phyloP scores from a whole-genome alignment of 108 stramenopile genomes.

The Pseudonitzschia delicatissima region DNA sequence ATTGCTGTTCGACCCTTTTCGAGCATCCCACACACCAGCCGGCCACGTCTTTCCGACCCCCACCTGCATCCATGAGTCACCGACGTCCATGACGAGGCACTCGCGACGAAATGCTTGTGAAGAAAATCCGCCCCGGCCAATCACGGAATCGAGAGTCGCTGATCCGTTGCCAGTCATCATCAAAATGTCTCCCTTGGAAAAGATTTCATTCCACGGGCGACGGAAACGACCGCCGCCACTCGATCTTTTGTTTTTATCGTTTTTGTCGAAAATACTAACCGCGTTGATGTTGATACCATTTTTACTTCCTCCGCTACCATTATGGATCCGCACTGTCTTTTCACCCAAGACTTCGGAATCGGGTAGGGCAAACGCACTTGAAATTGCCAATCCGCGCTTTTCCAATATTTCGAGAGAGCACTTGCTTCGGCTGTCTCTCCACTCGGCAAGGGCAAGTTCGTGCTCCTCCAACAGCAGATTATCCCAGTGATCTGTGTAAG shows the following conservation, averaged over 20 bases:
- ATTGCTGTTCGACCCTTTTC: slow-evolving; percentile 42
- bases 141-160: no score
- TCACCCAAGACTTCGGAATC: slow-evolving; percentile 71
- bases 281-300: no score
- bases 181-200: slow-evolving; percentile 47
- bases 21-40: slow-evolving; percentile 57
- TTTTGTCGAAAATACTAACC: no score
- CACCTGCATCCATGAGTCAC: slow-evolving; percentile 43
- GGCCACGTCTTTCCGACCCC: slow-evolving; percentile 62
- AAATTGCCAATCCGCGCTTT: slow-evolving; percentile 44
- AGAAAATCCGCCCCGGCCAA: no score
- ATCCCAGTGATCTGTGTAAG: slow-evolving; percentile 46
- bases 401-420: slow-evolving; percentile 47
- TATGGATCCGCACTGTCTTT: slow-evolving; percentile 60
- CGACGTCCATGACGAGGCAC: slow-evolving; percentile 59
- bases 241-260: no score
- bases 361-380: slow-evolving; percentile 47
- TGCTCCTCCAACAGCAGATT: slow-evolving; percentile 41
- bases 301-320: no score
- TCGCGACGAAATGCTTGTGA: no score
- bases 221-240: no score
- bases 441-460: slow-evolving; percentile 25
- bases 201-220: no score
- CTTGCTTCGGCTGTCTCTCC: slow-evolving; percentile 31
- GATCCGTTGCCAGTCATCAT: no score